Conservation (phyloP, 2,329 filamentous ascomycete genomes). For the Stagonosporopsis cucurbitacearum region DNA sequence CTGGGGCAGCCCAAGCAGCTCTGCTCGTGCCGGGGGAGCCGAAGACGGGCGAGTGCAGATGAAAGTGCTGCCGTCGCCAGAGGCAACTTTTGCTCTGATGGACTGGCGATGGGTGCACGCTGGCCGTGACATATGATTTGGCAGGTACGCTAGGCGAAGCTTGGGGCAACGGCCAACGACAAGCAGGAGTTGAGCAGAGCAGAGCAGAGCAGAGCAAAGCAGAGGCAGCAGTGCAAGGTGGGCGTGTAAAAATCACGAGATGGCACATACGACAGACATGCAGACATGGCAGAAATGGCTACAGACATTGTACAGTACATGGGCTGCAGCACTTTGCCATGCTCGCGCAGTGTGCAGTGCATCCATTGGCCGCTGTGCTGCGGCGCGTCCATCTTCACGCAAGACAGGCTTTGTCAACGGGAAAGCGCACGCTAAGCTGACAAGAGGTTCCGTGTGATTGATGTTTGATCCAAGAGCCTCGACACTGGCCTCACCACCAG, state of each 20-base stretch:
- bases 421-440: slow-evolving; percentile 18
- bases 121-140: neutral
- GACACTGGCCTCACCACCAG: too few species aligned
- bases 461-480: slow-evolving; percentile 21
- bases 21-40: slow-evolving; percentile 7
- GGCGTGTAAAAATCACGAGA: too few species aligned
- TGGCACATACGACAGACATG: too few species aligned
- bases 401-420: slow-evolving; percentile 25
- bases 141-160: slow-evolving; percentile 2
- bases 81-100: neutral
- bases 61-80: neutral
- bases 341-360: slow-evolving; percentile 3
- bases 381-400: slow-evolving; percentile 21
- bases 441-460: slow-evolving; percentile 27
- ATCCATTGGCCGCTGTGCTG: slow-evolving; percentile 20
- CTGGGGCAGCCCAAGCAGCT: slow-evolving; percentile 10
- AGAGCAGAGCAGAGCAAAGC: neutral
- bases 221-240: neutral
- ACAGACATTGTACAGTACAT: slow-evolving; percentile 2
- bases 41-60: slow-evolving; percentile 7
- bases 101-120: slow-evolving; percentile 6
- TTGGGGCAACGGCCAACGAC: neutral
- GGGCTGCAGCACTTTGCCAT: slow-evolving; percentile 13
- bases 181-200: slow-evolving; percentile 1
- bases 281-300: neutral